A percentile compares a stretch with the other conserved stretches of the same genome.
Conservation (phyloP, 345 rosid genomes). For the Bruguiera sexangula region DNA sequence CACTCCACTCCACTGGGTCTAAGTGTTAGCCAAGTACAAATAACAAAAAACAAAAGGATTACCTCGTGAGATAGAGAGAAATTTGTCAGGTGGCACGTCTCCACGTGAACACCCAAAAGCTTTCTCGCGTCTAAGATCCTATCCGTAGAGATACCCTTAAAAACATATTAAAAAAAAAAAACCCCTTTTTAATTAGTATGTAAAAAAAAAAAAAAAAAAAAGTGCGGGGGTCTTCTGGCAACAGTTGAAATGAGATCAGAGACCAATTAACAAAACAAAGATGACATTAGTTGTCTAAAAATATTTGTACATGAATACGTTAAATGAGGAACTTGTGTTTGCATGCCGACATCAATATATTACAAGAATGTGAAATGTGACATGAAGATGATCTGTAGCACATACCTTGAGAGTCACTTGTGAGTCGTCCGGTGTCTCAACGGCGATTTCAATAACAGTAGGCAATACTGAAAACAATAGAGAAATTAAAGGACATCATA, state of each 20-base stretch:
- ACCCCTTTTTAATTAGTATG: too few species aligned
- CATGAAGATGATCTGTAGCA: background rate
- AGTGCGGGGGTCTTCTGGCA: background rate
- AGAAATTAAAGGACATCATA: background rate
- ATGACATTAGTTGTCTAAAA: too few species aligned
- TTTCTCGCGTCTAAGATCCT: slow-evolving; percentile 34
- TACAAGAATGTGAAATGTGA: background rate
- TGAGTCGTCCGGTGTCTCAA: slow-evolving; percentile 29
- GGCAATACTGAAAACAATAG: slow-evolving; percentile 27
- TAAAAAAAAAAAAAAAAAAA: background rate
- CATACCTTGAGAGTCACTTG: slow-evolving; percentile 19
- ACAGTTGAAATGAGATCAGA: too few species aligned
- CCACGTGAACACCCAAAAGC: slow-evolving; percentile 28
- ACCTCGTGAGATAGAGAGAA: slow-evolving; percentile 38
- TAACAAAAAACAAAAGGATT: background rate
- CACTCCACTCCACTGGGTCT: background rate
- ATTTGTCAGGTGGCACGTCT: slow-evolving; percentile 33
- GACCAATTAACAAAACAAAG: too few species aligned
- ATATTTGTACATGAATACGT: too few species aligned
- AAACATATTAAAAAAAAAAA: background rate
- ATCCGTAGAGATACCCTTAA: slow-evolving; percentile 33
- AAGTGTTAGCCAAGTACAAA: background rate
- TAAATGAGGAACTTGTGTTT: too few species aligned
- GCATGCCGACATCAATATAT: too few species aligned
- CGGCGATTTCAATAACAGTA: slow-evolving; percentile 21